A percentile compares a stretch with the other conserved stretches of the same genome.
Evolutionary conservation across 2,329 filamentous ascomycete genomes (phyloP).

Genomic region (Raffaelea albimanens): DNA sequence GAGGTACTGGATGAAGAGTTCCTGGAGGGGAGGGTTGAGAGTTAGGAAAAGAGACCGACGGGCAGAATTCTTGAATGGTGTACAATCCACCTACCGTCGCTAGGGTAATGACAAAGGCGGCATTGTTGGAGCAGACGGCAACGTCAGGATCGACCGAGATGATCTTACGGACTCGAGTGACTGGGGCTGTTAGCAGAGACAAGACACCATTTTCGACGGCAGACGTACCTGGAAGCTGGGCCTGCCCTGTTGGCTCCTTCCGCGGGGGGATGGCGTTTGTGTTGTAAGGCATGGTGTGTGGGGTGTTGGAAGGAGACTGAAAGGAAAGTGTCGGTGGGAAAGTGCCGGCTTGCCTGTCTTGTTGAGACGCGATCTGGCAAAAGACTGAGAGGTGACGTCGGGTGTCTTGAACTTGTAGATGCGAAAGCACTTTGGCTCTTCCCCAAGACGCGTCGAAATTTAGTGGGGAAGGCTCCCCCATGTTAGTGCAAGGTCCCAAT

Average conservation of each 20-base stretch:
- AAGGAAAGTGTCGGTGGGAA: too few relatives aligned
- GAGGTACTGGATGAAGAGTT: slow-evolving; percentile 93
- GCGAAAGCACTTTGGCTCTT: too few relatives aligned
- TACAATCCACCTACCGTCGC: slow-evolving; percentile 61
- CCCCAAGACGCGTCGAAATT: too few relatives aligned
- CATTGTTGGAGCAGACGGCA: slow-evolving; percentile 79
- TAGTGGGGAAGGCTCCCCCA: too few relatives aligned
- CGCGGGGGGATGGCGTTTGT: slow-evolving; percentile 71
- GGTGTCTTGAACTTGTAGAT: too few relatives aligned
- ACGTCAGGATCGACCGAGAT: slow-evolving; percentile 83
- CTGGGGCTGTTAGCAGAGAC: slow-evolving; percentile 34
- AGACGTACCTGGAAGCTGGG: slow-evolving; percentile 69
- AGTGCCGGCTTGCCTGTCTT: too few relatives aligned
- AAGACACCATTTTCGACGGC: not conserved
- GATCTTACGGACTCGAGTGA: slow-evolving; percentile 93
- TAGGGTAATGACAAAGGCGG: slow-evolving; percentile 85
- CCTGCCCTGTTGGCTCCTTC: slow-evolving; percentile 75
- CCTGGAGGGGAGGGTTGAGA: slow-evolving; percentile 35
- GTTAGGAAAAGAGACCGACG: not conserved
- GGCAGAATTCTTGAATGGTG: not conserved
- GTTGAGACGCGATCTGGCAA: too few relatives aligned
- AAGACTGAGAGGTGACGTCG: too few relatives aligned
- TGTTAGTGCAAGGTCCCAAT: too few relatives aligned
- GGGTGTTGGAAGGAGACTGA: too few relatives aligned
- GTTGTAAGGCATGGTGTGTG: slow-evolving; percentile 71